Evolutionary conservation across 352 stramenopile genomes (phyloP).

Genomic region (Globisporangium ultimum): DNA sequence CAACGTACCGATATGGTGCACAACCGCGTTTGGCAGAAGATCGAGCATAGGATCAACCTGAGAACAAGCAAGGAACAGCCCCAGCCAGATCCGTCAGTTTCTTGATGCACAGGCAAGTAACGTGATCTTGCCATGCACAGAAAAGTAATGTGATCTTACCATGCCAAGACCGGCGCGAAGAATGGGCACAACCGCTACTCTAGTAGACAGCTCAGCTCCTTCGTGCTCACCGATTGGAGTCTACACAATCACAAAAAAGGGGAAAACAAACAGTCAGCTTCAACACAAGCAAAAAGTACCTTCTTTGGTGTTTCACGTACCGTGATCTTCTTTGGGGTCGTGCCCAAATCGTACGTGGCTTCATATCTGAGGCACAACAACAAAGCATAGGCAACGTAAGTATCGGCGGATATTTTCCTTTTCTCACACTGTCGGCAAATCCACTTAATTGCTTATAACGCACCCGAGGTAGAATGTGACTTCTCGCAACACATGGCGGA

Average conservation of each 20-base stretch:
- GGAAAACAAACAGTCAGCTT: no score
- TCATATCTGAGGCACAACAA: constrained; percentile 51
- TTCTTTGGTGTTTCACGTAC: constrained; percentile 15
- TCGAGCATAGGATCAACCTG: constrained; percentile 96
- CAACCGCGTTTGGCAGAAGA: constrained; percentile 92
- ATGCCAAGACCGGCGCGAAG: constrained; percentile 91
- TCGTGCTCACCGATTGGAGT: constrained; percentile 71
- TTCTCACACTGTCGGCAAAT: neutral
- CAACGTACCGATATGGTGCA: constrained; percentile 97
- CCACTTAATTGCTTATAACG: constrained; percentile 20
- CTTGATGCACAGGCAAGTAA: no score
- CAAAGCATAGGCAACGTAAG: neutral
- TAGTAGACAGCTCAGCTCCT: constrained; percentile 88
- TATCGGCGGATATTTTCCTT: neutral
- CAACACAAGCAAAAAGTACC: neutral
- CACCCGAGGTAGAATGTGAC: constrained; percentile 98
- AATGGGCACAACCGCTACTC: constrained; percentile 95
- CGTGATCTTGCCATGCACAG: constrained; percentile 21
- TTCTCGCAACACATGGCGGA: constrained; percentile 95
- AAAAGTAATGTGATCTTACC: constrained; percentile 22
- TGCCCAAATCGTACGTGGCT: constrained; percentile 68
- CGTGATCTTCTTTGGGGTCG: constrained; percentile 68
- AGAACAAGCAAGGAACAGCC: no score
- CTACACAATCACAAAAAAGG: constrained; percentile 16
- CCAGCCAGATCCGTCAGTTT: constrained; percentile 8